Evolutionary conservation across 2,329 filamentous ascomycete genomes (phyloP).

Genomic region (Zasmidium angulare): DNA sequence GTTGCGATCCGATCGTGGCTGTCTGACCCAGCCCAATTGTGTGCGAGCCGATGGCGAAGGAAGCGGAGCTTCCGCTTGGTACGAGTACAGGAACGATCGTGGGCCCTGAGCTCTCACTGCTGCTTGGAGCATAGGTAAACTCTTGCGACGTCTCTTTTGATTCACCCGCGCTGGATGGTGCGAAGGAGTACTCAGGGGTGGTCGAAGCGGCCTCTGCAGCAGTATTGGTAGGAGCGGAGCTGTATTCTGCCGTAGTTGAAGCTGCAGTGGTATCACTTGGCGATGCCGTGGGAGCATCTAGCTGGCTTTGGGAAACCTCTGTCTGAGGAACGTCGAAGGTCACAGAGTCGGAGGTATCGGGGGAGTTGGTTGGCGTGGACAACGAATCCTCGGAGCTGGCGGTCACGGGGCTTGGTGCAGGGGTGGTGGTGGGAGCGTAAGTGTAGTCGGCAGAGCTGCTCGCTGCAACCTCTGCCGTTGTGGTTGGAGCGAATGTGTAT

Average conservation of each 20-base stretch:
- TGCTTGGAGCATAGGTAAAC: slow-evolving; percentile 1
- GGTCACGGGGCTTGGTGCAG: not conserved
- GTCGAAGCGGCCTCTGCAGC: not conserved
- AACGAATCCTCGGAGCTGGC: not conserved
- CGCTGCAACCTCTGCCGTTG: not conserved
- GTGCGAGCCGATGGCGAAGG: slow-evolving; percentile 11
- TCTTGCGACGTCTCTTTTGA: not conserved
- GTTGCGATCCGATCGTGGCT: slow-evolving; percentile 5
- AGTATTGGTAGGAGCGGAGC: not conserved
- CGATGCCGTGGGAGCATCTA: not conserved
- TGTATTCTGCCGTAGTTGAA: not conserved
- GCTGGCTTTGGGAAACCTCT: not conserved
- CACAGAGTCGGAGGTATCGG: not conserved
- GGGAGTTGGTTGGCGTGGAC: not conserved
- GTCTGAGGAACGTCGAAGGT: not conserved
- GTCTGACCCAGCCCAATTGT: slow-evolving; percentile 9
- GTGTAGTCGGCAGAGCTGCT: slow-evolving; percentile 7
- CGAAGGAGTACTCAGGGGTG: not conserved
- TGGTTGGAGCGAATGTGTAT: slow-evolving; percentile 1
- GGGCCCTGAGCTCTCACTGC: slow-evolving; percentile 1
- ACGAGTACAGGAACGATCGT: slow-evolving; percentile 1
- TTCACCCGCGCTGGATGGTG: not conserved
- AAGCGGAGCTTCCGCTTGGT: not conserved
- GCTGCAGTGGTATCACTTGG: not conserved
- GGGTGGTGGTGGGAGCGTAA: slow-evolving; percentile 3